Conservation (phyloP, 2,329 filamentous ascomycete species). For the Cercospora sp. region DNA sequence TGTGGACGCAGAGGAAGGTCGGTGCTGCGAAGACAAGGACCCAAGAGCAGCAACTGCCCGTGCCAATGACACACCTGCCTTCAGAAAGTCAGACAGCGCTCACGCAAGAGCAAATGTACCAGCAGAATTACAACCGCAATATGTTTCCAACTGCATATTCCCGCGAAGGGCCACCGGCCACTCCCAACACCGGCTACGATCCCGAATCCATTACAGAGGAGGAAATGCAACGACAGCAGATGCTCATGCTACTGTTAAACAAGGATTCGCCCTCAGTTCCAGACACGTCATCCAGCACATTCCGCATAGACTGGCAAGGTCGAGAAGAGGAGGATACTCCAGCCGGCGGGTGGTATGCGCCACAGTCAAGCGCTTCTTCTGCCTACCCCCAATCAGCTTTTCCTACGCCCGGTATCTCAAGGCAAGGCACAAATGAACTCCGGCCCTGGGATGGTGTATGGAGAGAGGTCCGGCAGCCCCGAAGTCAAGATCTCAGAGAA, state of each 20-base stretch:
- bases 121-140: constrained; percentile 49
- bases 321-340: constrained; percentile 33
- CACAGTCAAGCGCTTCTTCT: constrained; percentile 16
- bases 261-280: constrained; percentile 34
- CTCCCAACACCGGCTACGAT: constrained; percentile 33
- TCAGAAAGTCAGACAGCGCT: constrained; percentile 22
- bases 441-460: constrained; percentile 38
- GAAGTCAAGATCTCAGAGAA: constrained; percentile 23
- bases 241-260: constrained; percentile 48
- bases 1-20: constrained; percentile 47
- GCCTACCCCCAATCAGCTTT: constrained; percentile 24
- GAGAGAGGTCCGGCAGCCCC: constrained; percentile 27
- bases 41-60: constrained; percentile 10
- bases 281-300: constrained; percentile 44
- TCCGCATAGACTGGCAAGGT: constrained; percentile 43
- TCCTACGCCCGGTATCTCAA: constrained; percentile 23
- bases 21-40: constrained; percentile 31
- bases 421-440: constrained; percentile 28
- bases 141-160: constrained; percentile 46
- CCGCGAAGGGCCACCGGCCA: constrained; percentile 13
- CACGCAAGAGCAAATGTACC: constrained; percentile 44
- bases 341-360: constrained; percentile 34
- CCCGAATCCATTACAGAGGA: constrained; percentile 47
- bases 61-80: constrained; percentile 18
- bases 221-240: constrained; percentile 53